Evolutionary conservation across 106 monocot species (phyloP).

Genomic region (Dioscorea zingiberensis): DNA sequence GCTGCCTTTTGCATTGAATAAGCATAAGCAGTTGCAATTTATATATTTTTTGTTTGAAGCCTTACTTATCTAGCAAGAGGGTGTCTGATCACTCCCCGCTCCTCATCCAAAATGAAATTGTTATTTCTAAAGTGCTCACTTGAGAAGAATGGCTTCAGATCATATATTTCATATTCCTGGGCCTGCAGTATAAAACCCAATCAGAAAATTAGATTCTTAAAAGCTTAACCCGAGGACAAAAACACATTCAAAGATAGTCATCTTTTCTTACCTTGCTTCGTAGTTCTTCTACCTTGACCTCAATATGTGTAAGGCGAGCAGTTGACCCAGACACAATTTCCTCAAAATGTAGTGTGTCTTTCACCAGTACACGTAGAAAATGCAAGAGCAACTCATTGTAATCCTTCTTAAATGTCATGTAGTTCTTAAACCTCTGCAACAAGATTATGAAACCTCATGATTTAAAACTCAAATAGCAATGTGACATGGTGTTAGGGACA

Average conservation of each 20-base stretch:
- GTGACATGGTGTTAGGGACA: too few species aligned
- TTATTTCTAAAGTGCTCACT: conserved; percentile 54
- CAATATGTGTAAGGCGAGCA: conserved; percentile 47
- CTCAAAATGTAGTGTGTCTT: conserved; percentile 73
- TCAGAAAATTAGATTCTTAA: conserved; percentile 1
- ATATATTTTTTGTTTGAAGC: background rate
- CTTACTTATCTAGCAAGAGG: conserved; percentile 38
- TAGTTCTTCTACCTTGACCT: conserved; percentile 86
- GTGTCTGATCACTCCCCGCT: conserved; percentile 61
- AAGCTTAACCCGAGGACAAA: background rate
- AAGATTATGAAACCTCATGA: background rate
- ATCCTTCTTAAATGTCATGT: conserved; percentile 97
- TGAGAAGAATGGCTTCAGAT: conserved; percentile 80
- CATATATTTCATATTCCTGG: conserved; percentile 88
- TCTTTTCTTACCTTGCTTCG: conserved; percentile 54
- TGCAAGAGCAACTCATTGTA: conserved; percentile 78
- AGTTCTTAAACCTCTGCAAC: conserved; percentile 80
- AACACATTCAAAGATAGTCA: background rate
- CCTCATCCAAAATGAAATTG: conserved; percentile 76
- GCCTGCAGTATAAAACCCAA: conserved; percentile 35
- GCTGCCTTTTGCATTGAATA: too few species aligned
- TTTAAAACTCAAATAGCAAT: too few species aligned
- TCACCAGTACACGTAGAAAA: conserved; percentile 76
- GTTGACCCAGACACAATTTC: conserved; percentile 66
- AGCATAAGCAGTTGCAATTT: too few species aligned